phyloP scores from a whole-genome alignment of 176 grass and related monocot species.

The Aegilops speltoides region DNA sequence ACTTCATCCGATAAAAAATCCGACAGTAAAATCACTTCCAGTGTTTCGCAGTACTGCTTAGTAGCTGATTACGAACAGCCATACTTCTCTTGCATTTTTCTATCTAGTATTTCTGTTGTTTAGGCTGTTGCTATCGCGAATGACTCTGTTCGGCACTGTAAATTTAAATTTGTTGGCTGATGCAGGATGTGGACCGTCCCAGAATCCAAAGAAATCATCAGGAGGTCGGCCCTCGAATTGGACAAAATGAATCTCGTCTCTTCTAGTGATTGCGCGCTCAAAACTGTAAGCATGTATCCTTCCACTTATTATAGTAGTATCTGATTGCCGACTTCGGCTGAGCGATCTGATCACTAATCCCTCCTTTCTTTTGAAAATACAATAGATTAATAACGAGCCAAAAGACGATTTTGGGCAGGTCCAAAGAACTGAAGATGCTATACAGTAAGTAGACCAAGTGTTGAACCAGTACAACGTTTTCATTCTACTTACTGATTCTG shows the following conservation, averaged over 20 bases:
- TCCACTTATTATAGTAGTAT: neutral
- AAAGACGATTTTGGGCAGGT: constrained; percentile 48
- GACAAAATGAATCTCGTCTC: constrained; percentile 58
- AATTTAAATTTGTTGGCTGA: neutral
- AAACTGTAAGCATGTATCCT: constrained; percentile 41
- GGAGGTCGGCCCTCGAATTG: constrained; percentile 45
- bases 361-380: neutral
- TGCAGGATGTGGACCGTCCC: constrained; percentile 94
- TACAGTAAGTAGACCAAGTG: constrained; percentile 55
- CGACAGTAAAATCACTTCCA: neutral
- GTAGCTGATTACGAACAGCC: neutral
- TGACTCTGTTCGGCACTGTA: neutral
- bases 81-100: neutral
- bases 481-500: neutral
- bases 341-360: neutral
- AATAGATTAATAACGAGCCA: constrained; percentile 21
- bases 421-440: constrained; percentile 55
- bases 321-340: neutral
- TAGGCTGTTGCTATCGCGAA: neutral
- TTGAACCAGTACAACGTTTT: neutral
- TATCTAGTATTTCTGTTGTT: neutral
- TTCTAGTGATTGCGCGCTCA: constrained; percentile 47
- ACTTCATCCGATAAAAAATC: neutral
- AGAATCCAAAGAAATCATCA: constrained; percentile 74
- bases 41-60: neutral